Evolutionary conservation across 2,329 filamentous ascomycete species (phyloP).

Genomic region (Aureobasidium melanogenum): DNA sequence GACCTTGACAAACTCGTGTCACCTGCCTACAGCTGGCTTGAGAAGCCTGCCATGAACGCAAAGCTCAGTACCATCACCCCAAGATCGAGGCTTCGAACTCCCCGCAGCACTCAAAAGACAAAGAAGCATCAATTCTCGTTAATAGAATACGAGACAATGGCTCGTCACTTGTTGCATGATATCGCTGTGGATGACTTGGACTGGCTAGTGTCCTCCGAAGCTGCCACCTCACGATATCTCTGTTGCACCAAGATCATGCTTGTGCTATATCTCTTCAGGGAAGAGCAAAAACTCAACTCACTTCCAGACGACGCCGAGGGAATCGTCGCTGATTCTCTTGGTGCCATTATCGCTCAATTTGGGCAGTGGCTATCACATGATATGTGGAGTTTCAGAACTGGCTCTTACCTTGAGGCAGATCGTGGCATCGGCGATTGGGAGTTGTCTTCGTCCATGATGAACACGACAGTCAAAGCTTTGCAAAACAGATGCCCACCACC

Average conservation of each 20-base stretch:
- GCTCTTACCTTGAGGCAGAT: constrained; percentile 53
- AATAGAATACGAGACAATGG: constrained; percentile 12
- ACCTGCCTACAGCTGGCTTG: background rate
- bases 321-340: constrained; percentile 33
- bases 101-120: background rate
- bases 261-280: constrained; percentile 74
- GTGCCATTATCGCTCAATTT: constrained; percentile 72
- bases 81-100: background rate
- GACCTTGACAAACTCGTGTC: background rate
- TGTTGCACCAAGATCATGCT: constrained; percentile 36
- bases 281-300: constrained; percentile 76
- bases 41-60: background rate
- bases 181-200: constrained; percentile 9
- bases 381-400: constrained; percentile 46
- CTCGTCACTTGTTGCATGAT: constrained; percentile 10
- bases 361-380: constrained; percentile 72
- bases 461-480: background rate
- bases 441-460: constrained; percentile 24
- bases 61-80: constrained; percentile 4
- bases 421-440: constrained; percentile 39
- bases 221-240: constrained; percentile 40
- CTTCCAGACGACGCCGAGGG: constrained; percentile 12
- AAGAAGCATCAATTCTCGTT: constrained; percentile 4
- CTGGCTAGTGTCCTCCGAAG: constrained; percentile 25
- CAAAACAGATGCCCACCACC: background rate